Base-by-base conservation (phyloP, 257 asterid species). In the Solanum sejunctum region DNA sequence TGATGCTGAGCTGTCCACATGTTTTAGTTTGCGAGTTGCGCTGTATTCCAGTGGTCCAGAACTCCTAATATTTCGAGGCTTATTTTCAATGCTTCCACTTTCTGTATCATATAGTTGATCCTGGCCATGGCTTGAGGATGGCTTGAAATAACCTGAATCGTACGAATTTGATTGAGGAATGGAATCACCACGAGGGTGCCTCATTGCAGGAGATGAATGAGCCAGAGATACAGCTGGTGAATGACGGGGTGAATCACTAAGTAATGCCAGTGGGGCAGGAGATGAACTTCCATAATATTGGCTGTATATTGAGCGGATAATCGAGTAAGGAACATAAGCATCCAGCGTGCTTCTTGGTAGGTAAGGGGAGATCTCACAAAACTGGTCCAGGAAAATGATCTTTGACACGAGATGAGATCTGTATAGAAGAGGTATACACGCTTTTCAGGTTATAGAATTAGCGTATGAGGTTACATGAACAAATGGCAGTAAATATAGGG, bases 41-140 rank as follows among this genome's bases (percentile, higher is more conserved):
- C 94, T 90, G 87, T 93, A 95, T 86, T 94, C 99, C 89, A 95
- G 89, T 2, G 98, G 99, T 23, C 99, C 99, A 54, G 99, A 97
- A 43, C 97, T 91, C 90, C 99, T 91, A 36, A 78, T 88, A 60
- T 89, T 91, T 54, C 96, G 87, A 32, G 88, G 84, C 85, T 71
- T 93, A 87, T 75, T 66, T 78, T 94, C 97, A 78, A 83, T 81
- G 87, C 88, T 85, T 69, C 85, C 89, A 70, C 83, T 89, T 21
- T 93, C 95, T 18, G 85, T 78, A 84, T 93, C 95, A 66, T 92
- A 90, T 16, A 41, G 82, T 15, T 93, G 98, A 49, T 91, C 94
- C 75, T 89, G 98, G 77, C 89, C 90, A 26, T 90, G 97, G 83
- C 91, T 81, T 71, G 97, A 88, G 55, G 94, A 88, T 75, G 93